phyloP scores from a whole-genome alignment of 352 stramenopile species.

The Aphanomyces euteiches region DNA sequence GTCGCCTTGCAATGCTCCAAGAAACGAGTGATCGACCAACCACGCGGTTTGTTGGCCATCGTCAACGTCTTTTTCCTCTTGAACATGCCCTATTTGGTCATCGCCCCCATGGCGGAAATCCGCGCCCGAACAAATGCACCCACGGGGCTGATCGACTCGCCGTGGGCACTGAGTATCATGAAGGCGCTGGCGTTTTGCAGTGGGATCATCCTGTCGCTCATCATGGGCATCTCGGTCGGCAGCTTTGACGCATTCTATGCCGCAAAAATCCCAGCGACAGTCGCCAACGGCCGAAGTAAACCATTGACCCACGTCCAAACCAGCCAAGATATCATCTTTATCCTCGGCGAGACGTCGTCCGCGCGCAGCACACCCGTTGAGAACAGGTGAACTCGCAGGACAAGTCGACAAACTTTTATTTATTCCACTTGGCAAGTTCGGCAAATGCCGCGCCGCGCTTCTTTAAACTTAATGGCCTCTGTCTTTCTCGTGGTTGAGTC shows the following conservation, averaged over 20 bases:
- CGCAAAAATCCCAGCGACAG: too few relatives aligned
- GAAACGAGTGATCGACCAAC: background rate
- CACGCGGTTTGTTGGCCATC: background rate
- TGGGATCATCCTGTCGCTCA: background rate
- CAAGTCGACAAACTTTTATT: too few relatives aligned
- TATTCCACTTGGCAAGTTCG: too few relatives aligned
- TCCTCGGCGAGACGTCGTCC: too few relatives aligned
- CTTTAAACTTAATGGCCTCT: too few relatives aligned
- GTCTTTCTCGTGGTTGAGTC: too few relatives aligned
- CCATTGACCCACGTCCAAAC: too few relatives aligned
- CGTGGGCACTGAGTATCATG: background rate
- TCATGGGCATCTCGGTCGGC: background rate
- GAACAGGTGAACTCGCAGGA: too few relatives aligned
- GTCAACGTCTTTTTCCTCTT: background rate
- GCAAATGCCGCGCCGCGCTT: too few relatives aligned
- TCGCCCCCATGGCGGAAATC: background rate
- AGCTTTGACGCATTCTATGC: conserved; percentile 2
- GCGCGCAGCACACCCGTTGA: too few relatives aligned
- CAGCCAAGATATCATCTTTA: too few relatives aligned
- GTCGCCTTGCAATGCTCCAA: background rate
- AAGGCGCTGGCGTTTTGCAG: background rate
- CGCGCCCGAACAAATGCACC: background rate
- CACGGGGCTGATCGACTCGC: background rate
- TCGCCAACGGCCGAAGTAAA: too few relatives aligned
- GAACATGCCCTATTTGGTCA: background rate